Evolutionary conservation across 2,329 filamentous ascomycete species (phyloP).

Genomic region (Trichoderma atroviride): DNA sequence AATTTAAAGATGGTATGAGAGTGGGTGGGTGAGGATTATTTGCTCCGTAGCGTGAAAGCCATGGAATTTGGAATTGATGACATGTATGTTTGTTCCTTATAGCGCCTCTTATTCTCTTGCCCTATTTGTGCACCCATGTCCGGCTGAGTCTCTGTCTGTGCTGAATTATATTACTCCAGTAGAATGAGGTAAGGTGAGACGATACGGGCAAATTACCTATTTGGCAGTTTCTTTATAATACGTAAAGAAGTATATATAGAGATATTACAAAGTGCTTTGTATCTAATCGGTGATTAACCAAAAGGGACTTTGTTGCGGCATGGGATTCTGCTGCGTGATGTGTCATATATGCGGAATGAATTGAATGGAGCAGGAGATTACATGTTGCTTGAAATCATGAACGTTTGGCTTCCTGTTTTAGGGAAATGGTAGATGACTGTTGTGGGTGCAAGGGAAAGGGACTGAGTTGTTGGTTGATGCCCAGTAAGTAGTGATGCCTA

Average conservation of each 20-base stretch:
- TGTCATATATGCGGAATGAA: constrained; percentile 28
- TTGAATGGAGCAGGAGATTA: constrained; percentile 7
- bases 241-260: background rate
- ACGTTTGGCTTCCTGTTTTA: background rate
- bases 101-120: background rate
- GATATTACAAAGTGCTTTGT: background rate
- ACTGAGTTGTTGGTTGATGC: background rate
- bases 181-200: background rate
- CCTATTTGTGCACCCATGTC: background rate
- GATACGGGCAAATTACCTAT: background rate
- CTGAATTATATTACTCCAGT: background rate
- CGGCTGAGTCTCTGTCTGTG: background rate
- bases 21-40: background rate
- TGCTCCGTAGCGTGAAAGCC: background rate
- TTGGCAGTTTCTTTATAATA: too few species aligned
- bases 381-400: background rate
- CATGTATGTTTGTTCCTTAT: background rate
- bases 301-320: background rate
- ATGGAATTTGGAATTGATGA: constrained; percentile 10
- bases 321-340: constrained; percentile 25
- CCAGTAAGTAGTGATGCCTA: background rate
- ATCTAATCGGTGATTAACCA: background rate
- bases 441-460: background rate
- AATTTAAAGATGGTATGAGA: background rate
- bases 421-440: background rate